These are phyloP conservation scores for Ascomycota sp. DNA, from an alignment of 2,329 filamentous ascomycete species.

Conservation along the genomic window DNA sequence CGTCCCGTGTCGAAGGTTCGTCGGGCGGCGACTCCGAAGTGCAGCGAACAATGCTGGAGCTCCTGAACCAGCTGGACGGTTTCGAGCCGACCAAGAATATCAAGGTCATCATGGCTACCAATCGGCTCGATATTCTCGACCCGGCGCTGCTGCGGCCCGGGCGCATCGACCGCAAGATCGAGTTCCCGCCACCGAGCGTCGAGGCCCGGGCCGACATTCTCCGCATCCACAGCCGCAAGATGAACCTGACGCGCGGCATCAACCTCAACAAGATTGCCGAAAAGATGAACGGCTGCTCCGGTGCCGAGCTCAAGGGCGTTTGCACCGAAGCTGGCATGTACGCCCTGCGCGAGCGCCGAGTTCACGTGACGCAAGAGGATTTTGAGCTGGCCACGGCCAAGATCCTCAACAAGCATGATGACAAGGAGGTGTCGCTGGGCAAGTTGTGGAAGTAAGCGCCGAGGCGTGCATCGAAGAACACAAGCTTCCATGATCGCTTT, in stretches of 20 bases:
- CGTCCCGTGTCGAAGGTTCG: slow-evolving; percentile 85
- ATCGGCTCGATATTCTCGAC: slow-evolving; percentile 91
- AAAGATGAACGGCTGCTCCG: slow-evolving; percentile 99
- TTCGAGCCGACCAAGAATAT: slow-evolving; percentile 99
- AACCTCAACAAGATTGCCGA: slow-evolving; percentile 96
- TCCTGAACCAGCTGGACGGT: slow-evolving; percentile 94
- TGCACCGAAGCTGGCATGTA: slow-evolving; percentile 99
- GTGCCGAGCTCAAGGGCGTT: slow-evolving; percentile 93
- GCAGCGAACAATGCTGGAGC: slow-evolving; percentile 93
- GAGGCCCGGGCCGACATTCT: slow-evolving; percentile 95
- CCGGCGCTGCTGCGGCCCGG: slow-evolving; percentile 88
- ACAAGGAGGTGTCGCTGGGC: slow-evolving; percentile 82
- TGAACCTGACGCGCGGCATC: slow-evolving; percentile 96
- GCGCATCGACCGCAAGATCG: slow-evolving; percentile 95
- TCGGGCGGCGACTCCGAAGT: slow-evolving; percentile 94
- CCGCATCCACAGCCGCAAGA: slow-evolving; percentile 90
- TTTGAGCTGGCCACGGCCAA: slow-evolving; percentile 97
- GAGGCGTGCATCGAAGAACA: slow-evolving; percentile 2
- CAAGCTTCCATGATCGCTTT: too few species aligned
- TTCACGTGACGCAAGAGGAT: slow-evolving; percentile 97
- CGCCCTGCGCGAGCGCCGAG: slow-evolving; percentile 78
- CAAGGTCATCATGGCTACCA: slow-evolving; percentile 99
- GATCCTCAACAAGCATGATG: slow-evolving; percentile 98
- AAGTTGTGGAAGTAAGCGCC: slow-evolving; percentile 44
- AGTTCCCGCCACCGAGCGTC: slow-evolving; percentile 91